These are phyloP conservation scores for Chrysosporium keratinophilum DNA, from an alignment of 2,329 filamentous ascomycete species.

Conservation along the genomic window DNA sequence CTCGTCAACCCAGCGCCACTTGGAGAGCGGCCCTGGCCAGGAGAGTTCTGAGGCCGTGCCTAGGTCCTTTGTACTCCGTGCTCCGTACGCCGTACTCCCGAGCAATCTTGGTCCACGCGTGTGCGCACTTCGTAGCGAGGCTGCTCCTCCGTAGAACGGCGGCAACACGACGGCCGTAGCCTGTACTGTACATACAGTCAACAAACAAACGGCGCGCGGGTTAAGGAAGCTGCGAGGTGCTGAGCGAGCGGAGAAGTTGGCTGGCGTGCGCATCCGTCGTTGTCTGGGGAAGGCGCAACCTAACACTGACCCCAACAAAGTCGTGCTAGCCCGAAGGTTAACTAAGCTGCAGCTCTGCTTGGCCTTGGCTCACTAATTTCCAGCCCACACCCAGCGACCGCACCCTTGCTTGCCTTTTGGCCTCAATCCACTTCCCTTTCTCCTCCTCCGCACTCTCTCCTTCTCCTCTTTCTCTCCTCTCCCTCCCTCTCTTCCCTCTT, in stretches of 20 bases:
- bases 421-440: not conserved
- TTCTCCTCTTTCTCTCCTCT: not conserved
- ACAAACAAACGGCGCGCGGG: too few relatives aligned
- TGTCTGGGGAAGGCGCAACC: conserved; percentile 1
- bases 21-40: not conserved
- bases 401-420: not conserved
- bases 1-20: not conserved
- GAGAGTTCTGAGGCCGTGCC: not conserved
- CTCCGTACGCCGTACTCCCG: too few relatives aligned
- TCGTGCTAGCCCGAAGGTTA: not conserved
- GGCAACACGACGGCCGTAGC: too few relatives aligned
- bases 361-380: conserved; percentile 1
- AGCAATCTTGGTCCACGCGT: too few relatives aligned
- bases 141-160: too few relatives aligned
- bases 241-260: not conserved
- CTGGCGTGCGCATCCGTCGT: not conserved
- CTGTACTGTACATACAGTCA: too few relatives aligned
- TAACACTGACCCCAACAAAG: not conserved
- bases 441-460: not conserved
- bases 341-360: not conserved
- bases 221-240: not conserved
- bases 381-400: too few relatives aligned
- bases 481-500: conserved; percentile 10
- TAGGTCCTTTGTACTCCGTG: too few relatives aligned
- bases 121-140: too few relatives aligned